Evolutionary conservation across 352 stramenopile genomes (phyloP).

Genomic region (Albugo laibachii): DNA sequence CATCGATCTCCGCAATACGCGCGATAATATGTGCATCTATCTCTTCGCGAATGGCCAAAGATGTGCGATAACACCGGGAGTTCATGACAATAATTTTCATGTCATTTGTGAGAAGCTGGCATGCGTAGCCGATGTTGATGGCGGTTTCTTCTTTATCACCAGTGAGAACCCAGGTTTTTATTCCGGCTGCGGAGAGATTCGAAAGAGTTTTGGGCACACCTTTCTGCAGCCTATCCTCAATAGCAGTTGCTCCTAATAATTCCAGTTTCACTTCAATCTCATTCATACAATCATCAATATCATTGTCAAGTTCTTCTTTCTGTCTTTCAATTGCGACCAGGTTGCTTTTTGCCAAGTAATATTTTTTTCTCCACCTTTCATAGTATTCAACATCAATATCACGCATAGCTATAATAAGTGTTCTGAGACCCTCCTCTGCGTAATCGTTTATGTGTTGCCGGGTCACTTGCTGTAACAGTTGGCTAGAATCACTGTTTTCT

Average conservation of each 20-base stretch:
- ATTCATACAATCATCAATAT: constrained; percentile 57
- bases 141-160: constrained; percentile 89
- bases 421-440: constrained; percentile 73
- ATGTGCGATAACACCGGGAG: constrained; percentile 23
- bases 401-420: constrained; percentile 57
- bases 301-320: constrained; percentile 50
- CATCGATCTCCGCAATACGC: constrained; percentile 21
- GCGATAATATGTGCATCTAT: constrained; percentile 21
- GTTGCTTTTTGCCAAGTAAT: constrained; percentile 47
- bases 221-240: constrained; percentile 87
- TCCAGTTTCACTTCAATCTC: constrained; percentile 68
- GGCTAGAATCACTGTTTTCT: constrained; percentile 7
- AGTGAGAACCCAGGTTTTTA: constrained; percentile 90
- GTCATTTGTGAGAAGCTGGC: constrained; percentile 66
- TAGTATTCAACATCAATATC: constrained; percentile 36
- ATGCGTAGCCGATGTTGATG: constrained; percentile 88
- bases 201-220: constrained; percentile 79
- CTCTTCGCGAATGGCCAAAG: constrained; percentile 24
- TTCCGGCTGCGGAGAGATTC: constrained; percentile 60
- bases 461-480: neutral
- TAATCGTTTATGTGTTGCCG: constrained; percentile 49
- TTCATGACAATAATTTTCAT: constrained; percentile 63
- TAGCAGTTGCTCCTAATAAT: constrained; percentile 80
- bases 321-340: constrained; percentile 59
- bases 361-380: constrained; percentile 27